A percentile compares a stretch with the other conserved stretches of the same genome.
phyloP scores from a whole-genome alignment of 202 grass and related monocot species.

The Cymbopogon flexuosus region DNA sequence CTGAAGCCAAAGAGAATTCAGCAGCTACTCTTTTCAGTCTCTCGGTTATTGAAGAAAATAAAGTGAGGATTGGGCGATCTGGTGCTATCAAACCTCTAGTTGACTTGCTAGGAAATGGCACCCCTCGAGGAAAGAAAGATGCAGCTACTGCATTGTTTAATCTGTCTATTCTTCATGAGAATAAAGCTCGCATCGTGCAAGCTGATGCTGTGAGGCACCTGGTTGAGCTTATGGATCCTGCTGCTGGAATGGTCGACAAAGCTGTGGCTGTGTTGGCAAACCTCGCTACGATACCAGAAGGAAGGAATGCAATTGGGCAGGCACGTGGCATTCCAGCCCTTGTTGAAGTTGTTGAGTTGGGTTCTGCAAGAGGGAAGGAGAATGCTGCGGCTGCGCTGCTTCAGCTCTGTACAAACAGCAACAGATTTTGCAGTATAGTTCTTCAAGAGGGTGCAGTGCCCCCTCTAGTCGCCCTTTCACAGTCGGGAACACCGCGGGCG shows the following conservation, averaged over 20 bases:
- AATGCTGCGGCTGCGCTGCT: slow-evolving; percentile 75
- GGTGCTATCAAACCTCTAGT: slow-evolving; percentile 75
- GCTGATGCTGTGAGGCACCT: slow-evolving; percentile 71
- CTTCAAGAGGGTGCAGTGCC: slow-evolving; percentile 93
- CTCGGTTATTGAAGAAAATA: slow-evolving; percentile 87
- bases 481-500: slow-evolving; percentile 82
- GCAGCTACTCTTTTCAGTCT: slow-evolving; percentile 94
- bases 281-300: slow-evolving; percentile 87
- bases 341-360: slow-evolving; percentile 96
- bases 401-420: slow-evolving; percentile 92
- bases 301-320: slow-evolving; percentile 74
- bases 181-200: slow-evolving; percentile 82
- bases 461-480: slow-evolving; percentile 68
- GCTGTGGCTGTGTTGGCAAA: slow-evolving; percentile 93
- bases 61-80: slow-evolving; percentile 77
- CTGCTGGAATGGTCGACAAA: slow-evolving; percentile 89
- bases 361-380: slow-evolving; percentile 86
- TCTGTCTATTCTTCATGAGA: slow-evolving; percentile 89
- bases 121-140: slow-evolving; percentile 89
- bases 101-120: slow-evolving; percentile 75
- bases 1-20: slow-evolving; percentile 90
- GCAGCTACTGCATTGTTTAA: slow-evolving; percentile 86
- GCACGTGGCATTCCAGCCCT: slow-evolving; percentile 65
- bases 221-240: slow-evolving; percentile 95
- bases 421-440: slow-evolving; percentile 80